Base-by-base conservation (phyloP, 805 yeast genomes). In the Ogataea kodamae region DNA sequence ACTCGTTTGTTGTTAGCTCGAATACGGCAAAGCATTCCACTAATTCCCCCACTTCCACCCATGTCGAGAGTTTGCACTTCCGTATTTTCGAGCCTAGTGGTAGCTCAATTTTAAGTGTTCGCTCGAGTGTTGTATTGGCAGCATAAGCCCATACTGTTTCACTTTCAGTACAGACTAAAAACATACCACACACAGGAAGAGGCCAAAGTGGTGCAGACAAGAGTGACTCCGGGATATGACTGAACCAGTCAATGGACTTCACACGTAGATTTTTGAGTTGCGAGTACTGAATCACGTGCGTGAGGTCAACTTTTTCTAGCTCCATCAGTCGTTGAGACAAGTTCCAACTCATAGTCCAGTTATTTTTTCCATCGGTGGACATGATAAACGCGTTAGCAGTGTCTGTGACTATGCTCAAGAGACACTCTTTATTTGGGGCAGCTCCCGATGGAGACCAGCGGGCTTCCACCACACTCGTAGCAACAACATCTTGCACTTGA, bases 231-330 rank as follows among this genome's bases (percentile, higher is more conserved):
- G 37, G 22, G 8, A 37, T 18, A 3, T 34, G 37, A 14, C 37
- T 29, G 13, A 40, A 31, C 50, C 55, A 48, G 9, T 34, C 49
- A 22, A 53, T 38, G 9, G 54, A 45, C 20, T 50, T 54, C n/a
- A 52, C 33, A 26, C 58, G 40, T 10, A 55, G 31, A 24, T 25
- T 23, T 22, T 30, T 24, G 11, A 53, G 22, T 23, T 45, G 38
- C 2, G 39, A 26, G n/a, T 18, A 30, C 6, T 25, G 35, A 12
- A 52, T 29, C 4, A 49, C 16, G 17, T 34, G 43, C 5, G 29
- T 18, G 13, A 39, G n/a, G 23, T 46, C 26, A 3, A 55, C 31
- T 9, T 40, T 16, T 15, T 46, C 48, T 9, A 30, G 12, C 9
- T 42, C 26, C 18, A 39, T 22, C 12, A 50, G 29, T 14, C 17